Conservation (phyloP, 768 basidiomycete species). For the Amanita brunnescens region DNA sequence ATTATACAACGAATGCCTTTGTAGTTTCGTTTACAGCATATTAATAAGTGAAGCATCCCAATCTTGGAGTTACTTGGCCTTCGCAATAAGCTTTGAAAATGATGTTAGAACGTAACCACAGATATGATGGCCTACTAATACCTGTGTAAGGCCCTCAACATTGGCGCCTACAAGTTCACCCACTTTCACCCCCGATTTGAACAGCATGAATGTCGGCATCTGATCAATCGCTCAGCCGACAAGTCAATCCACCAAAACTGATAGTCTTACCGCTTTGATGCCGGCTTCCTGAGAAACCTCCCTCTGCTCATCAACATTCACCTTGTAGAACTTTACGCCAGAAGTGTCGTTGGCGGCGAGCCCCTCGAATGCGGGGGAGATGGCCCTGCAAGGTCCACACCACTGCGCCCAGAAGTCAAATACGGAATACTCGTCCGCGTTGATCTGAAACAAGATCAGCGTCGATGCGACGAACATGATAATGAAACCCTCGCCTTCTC, state of each 20-base stretch:
- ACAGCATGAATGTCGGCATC: slow-evolving; percentile 37
- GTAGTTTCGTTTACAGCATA: not conserved
- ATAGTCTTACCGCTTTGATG: slow-evolving; percentile 50
- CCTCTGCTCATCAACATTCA: slow-evolving; percentile 56
- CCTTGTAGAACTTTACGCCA: slow-evolving; percentile 56
- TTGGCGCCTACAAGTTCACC: slow-evolving; percentile 40
- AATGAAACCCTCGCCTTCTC: slow-evolving; percentile 29
- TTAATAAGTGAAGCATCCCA: not conserved
- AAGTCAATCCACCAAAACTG: not conserved
- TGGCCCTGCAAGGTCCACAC: slow-evolving; percentile 64
- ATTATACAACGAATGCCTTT: not conserved
- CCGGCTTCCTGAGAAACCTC: slow-evolving; percentile 50
- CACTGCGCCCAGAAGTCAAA: slow-evolving; percentile 76
- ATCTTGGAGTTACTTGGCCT: not conserved
- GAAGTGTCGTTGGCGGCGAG: slow-evolving; percentile 30
- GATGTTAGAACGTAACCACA: not conserved
- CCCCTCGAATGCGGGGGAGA: slow-evolving; percentile 58
- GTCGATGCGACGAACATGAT: not conserved
- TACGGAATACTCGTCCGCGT: slow-evolving; percentile 35
- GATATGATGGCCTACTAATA: slow-evolving; percentile 18
- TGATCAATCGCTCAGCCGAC: slow-evolving; percentile 8
- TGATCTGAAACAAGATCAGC: slow-evolving; percentile 27
- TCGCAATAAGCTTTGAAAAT: slow-evolving; percentile 4
- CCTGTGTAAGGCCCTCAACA: slow-evolving; percentile 31
- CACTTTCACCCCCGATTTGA: slow-evolving; percentile 27